Conservation (phyloP, 495 filamentous ascomycete species). For the Aspergillus asperescens region DNA sequence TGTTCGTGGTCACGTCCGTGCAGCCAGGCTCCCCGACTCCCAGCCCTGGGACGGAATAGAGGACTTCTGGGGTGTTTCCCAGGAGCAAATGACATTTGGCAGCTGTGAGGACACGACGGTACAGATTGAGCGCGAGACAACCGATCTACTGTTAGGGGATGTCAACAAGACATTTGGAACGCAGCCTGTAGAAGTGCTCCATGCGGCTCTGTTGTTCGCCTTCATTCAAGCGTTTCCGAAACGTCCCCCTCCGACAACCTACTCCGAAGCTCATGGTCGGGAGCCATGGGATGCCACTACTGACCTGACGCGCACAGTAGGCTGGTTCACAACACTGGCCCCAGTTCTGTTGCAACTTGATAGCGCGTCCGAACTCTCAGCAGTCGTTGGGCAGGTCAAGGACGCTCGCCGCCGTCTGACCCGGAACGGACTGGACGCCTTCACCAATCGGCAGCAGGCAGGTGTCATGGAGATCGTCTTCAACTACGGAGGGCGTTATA, state of each 20-base stretch:
- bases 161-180: conserved; percentile 14
- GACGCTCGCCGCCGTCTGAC: conserved; percentile 12
- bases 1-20: too few relatives aligned
- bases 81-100: too few relatives aligned
- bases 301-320: conserved; percentile 44
- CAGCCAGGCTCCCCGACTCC: too few relatives aligned
- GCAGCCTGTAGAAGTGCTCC: conserved; percentile 38
- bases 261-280: conserved; percentile 42
- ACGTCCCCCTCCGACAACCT: conserved; percentile 42
- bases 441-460: conserved; percentile 10
- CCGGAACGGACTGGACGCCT: conserved; percentile 26
- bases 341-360: too few relatives aligned
- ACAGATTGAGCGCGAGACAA: too few relatives aligned
- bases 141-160: too few relatives aligned
- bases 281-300: conserved; percentile 32
- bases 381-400: not conserved
- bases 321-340: conserved; percentile 46
- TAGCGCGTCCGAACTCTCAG: too few relatives aligned
- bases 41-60: too few relatives aligned
- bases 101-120: too few relatives aligned
- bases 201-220: conserved; percentile 35
- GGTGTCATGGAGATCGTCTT: not conserved
- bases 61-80: too few relatives aligned
- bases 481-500: conserved; percentile 5
- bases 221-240: conserved; percentile 38